These are phyloP conservation scores for Schwanniomyces polymorphus DNA, from an alignment of 805 yeast genomes.

Conservation along the genomic window DNA sequence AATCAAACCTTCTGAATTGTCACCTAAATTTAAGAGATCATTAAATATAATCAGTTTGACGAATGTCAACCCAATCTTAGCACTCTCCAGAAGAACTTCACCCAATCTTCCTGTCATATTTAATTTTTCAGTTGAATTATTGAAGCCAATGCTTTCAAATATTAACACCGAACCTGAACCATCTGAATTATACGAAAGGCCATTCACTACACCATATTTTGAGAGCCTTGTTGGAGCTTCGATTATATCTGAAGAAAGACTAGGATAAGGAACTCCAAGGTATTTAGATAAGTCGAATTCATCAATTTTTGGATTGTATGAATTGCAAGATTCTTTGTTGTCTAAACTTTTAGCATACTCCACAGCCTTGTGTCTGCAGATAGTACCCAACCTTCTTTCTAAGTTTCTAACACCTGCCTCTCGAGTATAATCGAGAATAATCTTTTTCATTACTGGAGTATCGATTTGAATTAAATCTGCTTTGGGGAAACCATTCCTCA, in stretches of 20 bases:
- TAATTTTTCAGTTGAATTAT: slow-evolving; percentile 38
- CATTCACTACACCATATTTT: slow-evolving; percentile 76
- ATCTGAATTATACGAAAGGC: slow-evolving; percentile 81
- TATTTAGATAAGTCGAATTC: slow-evolving; percentile 62
- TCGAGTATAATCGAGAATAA: slow-evolving; percentile 71
- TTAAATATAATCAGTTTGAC: slow-evolving; percentile 56
- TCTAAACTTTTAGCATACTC: slow-evolving; percentile 47
- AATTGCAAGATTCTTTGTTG: slow-evolving; percentile 27
- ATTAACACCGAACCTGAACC: slow-evolving; percentile 82
- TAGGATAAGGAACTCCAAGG: slow-evolving; percentile 63
- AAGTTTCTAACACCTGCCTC: slow-evolving; percentile 86
- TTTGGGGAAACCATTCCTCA: slow-evolving; percentile 60
- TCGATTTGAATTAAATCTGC: slow-evolving; percentile 42
- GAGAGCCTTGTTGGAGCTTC: slow-evolving; percentile 48
- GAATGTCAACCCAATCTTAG: slow-evolving; percentile 73
- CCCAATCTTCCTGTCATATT: slow-evolving; percentile 82
- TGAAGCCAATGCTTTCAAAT: slow-evolving; percentile 75
- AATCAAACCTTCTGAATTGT: slow-evolving; percentile 30
- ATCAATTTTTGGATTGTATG: slow-evolving; percentile 45
- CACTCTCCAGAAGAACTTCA: slow-evolving; percentile 76
- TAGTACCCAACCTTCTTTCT: slow-evolving; percentile 70
- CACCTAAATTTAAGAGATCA: slow-evolving; percentile 29
- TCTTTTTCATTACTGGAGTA: slow-evolving; percentile 55
- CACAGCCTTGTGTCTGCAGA: slow-evolving; percentile 82
- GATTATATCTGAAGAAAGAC: slow-evolving; percentile 29